These are phyloP conservation scores for Xylaria palmicola DNA, from an alignment of 495 filamentous ascomycete species.

Conservation along the genomic window DNA sequence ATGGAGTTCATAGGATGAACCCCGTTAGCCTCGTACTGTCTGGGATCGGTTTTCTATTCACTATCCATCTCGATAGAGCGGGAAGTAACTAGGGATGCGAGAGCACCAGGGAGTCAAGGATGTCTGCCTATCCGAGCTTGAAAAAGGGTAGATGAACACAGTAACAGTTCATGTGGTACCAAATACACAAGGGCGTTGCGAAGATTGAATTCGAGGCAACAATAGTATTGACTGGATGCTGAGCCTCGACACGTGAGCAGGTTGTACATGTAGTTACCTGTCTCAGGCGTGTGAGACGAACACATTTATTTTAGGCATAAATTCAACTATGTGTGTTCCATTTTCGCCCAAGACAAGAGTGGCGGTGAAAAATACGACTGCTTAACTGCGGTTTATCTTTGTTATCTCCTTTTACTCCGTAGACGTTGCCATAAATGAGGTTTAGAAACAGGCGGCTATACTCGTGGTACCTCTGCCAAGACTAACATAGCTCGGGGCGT, in stretches of 20 bases:
- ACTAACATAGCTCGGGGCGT: too few species aligned
- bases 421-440: too few species aligned
- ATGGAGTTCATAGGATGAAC: slow-evolving; percentile 26
- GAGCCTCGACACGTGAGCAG: background rate
- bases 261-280: background rate
- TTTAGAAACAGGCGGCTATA: too few species aligned
- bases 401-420: too few species aligned
- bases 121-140: background rate
- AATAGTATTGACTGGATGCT: too few species aligned
- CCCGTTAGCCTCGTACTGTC: background rate
- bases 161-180: background rate
- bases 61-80: background rate
- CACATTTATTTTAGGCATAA: background rate
- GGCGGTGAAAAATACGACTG: too few species aligned
- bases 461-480: too few species aligned
- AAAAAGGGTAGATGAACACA: background rate
- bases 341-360: background rate
- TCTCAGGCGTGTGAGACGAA: background rate
- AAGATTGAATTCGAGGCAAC: background rate
- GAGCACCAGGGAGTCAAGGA: background rate
- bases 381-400: too few species aligned
- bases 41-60: background rate
- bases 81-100: background rate
- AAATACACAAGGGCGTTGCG: background rate
- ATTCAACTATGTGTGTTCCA: background rate